These are phyloP conservation scores for Ananas comosus DNA, from an alignment of 176 grass and related monocot genomes.

Conservation along the genomic window DNA sequence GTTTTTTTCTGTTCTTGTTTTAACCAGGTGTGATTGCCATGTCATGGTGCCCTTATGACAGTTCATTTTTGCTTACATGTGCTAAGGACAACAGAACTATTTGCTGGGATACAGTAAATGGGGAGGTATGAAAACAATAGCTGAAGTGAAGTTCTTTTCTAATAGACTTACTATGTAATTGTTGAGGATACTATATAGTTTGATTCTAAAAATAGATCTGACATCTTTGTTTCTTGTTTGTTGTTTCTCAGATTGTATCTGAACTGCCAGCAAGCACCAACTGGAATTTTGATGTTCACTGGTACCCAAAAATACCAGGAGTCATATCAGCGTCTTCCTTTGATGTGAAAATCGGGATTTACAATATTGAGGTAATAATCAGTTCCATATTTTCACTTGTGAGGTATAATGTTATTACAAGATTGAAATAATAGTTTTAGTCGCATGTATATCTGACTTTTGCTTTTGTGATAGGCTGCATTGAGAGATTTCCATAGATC, in stretches of 20 bases:
- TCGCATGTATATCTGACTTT: not conserved
- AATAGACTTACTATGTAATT: not conserved
- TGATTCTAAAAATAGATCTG: conserved; percentile 2
- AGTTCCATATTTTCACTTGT: not conserved
- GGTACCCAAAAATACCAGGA: conserved; percentile 92
- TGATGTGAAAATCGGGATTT: conserved; percentile 87
- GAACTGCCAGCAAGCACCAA: conserved; percentile 88
- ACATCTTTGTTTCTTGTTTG: conserved; percentile 8
- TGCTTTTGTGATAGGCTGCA: not conserved
- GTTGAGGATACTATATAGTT: not conserved
- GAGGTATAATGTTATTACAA: not conserved
- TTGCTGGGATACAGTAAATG: conserved; percentile 95
- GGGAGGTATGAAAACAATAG: conserved; percentile 55
- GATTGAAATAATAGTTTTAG: not conserved
- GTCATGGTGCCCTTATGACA: conserved; percentile 99
- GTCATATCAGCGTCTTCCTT: conserved; percentile 88
- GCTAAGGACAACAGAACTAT: conserved; percentile 99
- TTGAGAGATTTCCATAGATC: not conserved
- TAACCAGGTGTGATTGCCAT: conserved; percentile 88
- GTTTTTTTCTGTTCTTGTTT: conserved; percentile 13
- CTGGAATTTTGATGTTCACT: conserved; percentile 90
- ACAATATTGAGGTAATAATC: conserved; percentile 77
- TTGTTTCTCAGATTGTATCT: conserved; percentile 59
- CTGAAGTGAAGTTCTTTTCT: no score
- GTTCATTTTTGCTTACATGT: conserved; percentile 95